Base-by-base conservation (phyloP, 225 moss, liverwort and hornwort genomes). In the Physcomitrellopsis africana region DNA sequence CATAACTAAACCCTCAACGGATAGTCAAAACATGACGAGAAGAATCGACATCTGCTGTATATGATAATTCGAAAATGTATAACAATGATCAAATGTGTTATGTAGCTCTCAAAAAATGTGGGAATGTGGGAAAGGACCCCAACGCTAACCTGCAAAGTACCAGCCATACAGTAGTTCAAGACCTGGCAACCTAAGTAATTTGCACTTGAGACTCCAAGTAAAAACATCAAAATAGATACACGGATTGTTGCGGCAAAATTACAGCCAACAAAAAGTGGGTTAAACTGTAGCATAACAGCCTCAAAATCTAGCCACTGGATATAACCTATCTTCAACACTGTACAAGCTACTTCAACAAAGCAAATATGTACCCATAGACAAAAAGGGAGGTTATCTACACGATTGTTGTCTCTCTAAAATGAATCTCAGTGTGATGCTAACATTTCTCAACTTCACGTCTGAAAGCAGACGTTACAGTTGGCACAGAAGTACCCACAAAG, bases 141-240 rank as follows among this genome's bases (percentile, higher is more conserved):
- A 73, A 82, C 82, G 81, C 72, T 82, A 79, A 72, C 85, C 81
- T 85, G 85, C 82, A 85, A 85, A 85, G 68, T 53, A 13, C 68
- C 32, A 52, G 52, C 32, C 68, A 68, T 51, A 67, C 22, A 67
- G 42, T n/a, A 85, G 37, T 81, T 64, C 81, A 81, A 77, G 76
- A 77, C 52, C 68, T 80, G 72, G 68, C 70, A 80, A 72, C 72
- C 76, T 80, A 76, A 76, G 76, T 83, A 74, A 66, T 54, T 60
- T 66, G 69, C 59, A 74, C 72, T 75, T 67, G 60, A 53, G 71
- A 61, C 54, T 66, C 48, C 45, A 45, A 60, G 27, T 19, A 46
- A 0, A 55, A 60, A 55, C 22, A 72, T 44, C 71, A 78, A 43
- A 43, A 51, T n/a, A n/a, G 67, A 62, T 74, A 59, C 18, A 69